Evolutionary conservation across 2,329 filamentous ascomycete genomes (phyloP).

Genomic region (Xylariaceae sp.): DNA sequence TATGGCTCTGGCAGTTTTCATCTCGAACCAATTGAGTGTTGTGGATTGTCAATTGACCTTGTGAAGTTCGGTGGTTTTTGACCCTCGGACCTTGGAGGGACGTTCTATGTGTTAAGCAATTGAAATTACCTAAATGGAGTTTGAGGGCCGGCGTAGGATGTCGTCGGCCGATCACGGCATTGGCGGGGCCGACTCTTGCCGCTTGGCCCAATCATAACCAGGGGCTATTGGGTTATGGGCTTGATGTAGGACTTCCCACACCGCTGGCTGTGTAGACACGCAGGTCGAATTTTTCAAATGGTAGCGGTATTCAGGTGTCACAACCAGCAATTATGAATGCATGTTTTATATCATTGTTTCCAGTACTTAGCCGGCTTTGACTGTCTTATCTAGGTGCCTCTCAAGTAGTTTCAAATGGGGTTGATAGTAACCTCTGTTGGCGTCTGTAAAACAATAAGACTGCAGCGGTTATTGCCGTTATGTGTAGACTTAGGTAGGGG

Average conservation of each 20-base stretch:
- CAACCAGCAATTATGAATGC: background rate
- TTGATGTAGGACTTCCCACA: background rate
- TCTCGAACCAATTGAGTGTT: slow-evolving; percentile 15
- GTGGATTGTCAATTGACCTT: too few species aligned
- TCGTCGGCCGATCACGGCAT: slow-evolving; percentile 18
- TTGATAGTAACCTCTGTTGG: too few species aligned
- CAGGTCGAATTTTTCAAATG: background rate
- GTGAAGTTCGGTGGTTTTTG: background rate
- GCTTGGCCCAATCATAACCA: slow-evolving; percentile 1
- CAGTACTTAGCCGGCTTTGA: too few species aligned
- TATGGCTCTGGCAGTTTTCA: slow-evolving; percentile 23
- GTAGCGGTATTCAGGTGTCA: background rate
- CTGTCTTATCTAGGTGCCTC: too few species aligned
- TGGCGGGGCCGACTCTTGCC: slow-evolving; percentile 9
- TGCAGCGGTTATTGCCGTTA: too few species aligned
- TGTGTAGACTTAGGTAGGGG: too few species aligned
- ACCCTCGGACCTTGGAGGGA: background rate
- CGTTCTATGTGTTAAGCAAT: background rate
- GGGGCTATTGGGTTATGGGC: background rate
- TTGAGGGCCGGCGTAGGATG: slow-evolving; percentile 7
- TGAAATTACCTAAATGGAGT: background rate
- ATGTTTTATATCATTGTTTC: too few species aligned
- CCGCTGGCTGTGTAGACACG: too few species aligned
- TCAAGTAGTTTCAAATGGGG: too few species aligned
- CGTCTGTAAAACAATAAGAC: too few species aligned